Evolutionary conservation across 2,329 filamentous ascomycete genomes (phyloP), one percentile per base, ranked within the genome.

Genomic region (Xylariaceae sp.): DNA sequence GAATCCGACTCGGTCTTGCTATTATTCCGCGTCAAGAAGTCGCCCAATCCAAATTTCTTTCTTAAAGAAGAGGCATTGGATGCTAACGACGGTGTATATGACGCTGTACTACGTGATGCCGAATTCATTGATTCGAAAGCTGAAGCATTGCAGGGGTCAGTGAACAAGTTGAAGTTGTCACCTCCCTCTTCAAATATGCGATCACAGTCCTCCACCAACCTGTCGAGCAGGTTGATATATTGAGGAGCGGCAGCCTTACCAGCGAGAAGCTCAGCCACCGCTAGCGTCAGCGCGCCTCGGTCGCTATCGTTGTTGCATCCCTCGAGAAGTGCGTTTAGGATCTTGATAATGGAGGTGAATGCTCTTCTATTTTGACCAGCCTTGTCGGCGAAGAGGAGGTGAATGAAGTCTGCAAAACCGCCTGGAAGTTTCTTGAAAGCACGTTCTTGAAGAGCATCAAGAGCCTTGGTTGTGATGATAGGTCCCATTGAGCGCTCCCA

Each of bases 251-350:
- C 82, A 6, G 84, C 86, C 47, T 90, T 85, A 4, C 83, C 79
- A 2, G 93, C 86, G 6, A 97, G 72, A 40, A 96, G 75, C 62
- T 96, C 90, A 0, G 90, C 85, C 70, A 97, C 96, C 1, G 89
- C 87, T 36, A 88, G 81, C 0, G 90, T 96, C 56, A 97, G 69
- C 19, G 88, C 87, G 39, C 92, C 92, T 38, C 91, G 80, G 62
- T 96, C 92, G 23, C 89, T 86, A 61, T 96, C 92, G 58, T 95
- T 95, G 40, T 85, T 85, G 55, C 90, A 95, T 3, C 88, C 90
- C 53, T 95, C 90, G 6, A 96, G 77, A 22, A 97, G 72, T 60
- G 95, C 89, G 1, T 88, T 87, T 20, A 97, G 74, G 23, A 97
- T 75, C 59, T 89, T 92, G 60, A 96, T 84, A 40, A 95, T 79